Evolutionary conservation across 1,284 basidiomycete species (phyloP).

Genomic region (Malassezia restricta): DNA sequence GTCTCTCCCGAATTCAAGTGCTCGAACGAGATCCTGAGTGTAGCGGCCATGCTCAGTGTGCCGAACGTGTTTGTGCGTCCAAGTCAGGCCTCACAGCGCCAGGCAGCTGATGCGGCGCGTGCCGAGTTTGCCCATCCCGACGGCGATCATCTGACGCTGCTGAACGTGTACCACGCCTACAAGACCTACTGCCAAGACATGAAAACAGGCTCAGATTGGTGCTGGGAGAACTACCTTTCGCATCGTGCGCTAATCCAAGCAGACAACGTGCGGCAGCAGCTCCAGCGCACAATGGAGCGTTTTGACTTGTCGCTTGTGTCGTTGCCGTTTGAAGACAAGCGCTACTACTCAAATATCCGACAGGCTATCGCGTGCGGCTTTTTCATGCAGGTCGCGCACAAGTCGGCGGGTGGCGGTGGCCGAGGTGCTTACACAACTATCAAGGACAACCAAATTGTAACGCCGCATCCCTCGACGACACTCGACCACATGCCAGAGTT

Average conservation of each 20-base stretch:
- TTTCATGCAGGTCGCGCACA: conserved; percentile 97
- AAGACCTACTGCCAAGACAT: conserved; percentile 52
- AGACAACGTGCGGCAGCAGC: conserved; percentile 84
- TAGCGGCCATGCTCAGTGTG: conserved; percentile 86
- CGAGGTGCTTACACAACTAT: conserved; percentile 55
- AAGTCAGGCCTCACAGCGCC: conserved; percentile 52
- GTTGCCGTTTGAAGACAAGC: conserved; percentile 61
- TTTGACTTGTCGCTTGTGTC: conserved; percentile 61
- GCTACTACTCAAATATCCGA: conserved; percentile 67
- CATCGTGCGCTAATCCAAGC: conserved; percentile 74
- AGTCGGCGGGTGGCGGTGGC: conserved; percentile 46
- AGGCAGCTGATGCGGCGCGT: conserved; percentile 85
- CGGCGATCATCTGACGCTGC: conserved; percentile 83
- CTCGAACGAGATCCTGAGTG: conserved; percentile 86
- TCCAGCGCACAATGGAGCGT: conserved; percentile 84
- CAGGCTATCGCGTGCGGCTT: conserved; percentile 81
- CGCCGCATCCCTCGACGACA: conserved; percentile 87
- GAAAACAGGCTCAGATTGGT: conserved; percentile 55
- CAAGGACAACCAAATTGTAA: conserved; percentile 86
- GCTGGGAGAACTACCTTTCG: conserved; percentile 84
- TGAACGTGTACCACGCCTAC: conserved; percentile 94
- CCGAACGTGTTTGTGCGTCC: conserved; percentile 90
- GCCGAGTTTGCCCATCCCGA: conserved; percentile 78
- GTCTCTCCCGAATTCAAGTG: conserved; percentile 88
- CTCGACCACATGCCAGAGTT: conserved; percentile 87